phyloP scores from a whole-genome alignment of 805 yeast genomes.

The Metschnikowia shivogae region DNA sequence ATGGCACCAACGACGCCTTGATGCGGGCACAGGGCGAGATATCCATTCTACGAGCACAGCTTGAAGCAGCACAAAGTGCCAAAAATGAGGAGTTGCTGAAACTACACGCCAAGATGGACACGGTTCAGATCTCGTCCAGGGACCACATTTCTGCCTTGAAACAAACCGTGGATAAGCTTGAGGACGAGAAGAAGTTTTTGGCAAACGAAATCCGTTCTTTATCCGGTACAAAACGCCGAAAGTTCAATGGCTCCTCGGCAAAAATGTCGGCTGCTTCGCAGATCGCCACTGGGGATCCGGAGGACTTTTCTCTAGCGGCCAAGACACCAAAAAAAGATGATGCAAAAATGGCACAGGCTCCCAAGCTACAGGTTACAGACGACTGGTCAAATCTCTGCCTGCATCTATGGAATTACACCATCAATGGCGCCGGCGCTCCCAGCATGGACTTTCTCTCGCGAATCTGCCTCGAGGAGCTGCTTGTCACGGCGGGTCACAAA shows the following conservation, averaged over 20 bases:
- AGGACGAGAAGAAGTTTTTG: constrained; percentile 42
- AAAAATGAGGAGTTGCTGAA: constrained; percentile 34
- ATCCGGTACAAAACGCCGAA: constrained; percentile 20
- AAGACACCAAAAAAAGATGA: not conserved
- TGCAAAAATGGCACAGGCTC: not conserved
- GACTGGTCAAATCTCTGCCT: constrained; percentile 33
- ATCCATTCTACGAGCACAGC: constrained; percentile 66
- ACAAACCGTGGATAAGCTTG: constrained; percentile 32
- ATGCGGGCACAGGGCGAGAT: constrained; percentile 72
- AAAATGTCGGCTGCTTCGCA: not conserved
- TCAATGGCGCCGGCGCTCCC: constrained; percentile 33
- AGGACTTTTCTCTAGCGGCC: not conserved
- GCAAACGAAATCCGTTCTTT: constrained; percentile 33
- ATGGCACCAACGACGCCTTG: constrained; percentile 17
- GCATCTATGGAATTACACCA: constrained; percentile 33
- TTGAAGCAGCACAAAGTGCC: constrained; percentile 43
- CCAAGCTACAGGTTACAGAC: constrained; percentile 24
- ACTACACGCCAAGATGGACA: constrained; percentile 18
- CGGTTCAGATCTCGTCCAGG: constrained; percentile 20
- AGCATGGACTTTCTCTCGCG: constrained; percentile 30
- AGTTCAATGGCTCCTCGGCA: constrained; percentile 1
- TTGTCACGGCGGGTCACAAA: constrained; percentile 14
- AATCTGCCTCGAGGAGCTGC: constrained; percentile 22
- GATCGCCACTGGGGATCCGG: not conserved
- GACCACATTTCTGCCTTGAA: constrained; percentile 31